Base-by-base conservation (phyloP, 331 rosid species). In the Stylosanthes scabra region DNA sequence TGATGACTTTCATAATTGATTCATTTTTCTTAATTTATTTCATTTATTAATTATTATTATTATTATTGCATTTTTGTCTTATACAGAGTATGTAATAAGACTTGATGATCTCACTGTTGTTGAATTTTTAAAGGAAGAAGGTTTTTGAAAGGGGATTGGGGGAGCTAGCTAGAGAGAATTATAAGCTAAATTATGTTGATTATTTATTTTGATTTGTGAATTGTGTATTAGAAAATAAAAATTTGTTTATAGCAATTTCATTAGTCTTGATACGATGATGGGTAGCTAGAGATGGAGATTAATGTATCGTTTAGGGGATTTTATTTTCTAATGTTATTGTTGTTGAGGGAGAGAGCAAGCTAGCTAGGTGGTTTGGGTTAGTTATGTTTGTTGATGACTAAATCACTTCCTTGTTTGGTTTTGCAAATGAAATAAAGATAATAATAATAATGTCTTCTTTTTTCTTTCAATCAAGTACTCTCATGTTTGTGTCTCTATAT, bases 1-100 rank as follows among this genome's bases (percentile, higher is more conserved):
- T 74, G 87, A 77, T 74, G 65, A 74, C 40, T 74, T 74, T 16
- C 82, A 66, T 25, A 13, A 71, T 51, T 82, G 74, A 81, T 78
- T 54, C 16, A 59, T 54, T 61, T 51, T 68, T 68, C 50, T 68
- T 68, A 37, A 54, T 54, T 68, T 37, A 11, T 54, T 68, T 68
- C 13, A 54, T 68, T 68, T 54, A 16, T 31, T 31, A 31, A 31
- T 31, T 31, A 31, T 31, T 31, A 31, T 31, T 31, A 31, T 31
- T 31, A 31, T 31, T 31, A 31, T 31, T 31, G 37, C 37, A 31
- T 31, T 31, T 34, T 31, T 31, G 37, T 55, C 34, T 55, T 55
- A 8, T 12, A 31, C 37, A 31, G 6, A 3, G 2, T 50, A 6
- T 15, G 57, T 15, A 15, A n/a, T 51, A 51, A 14, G 27, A 51